Evolutionary conservation across 441 rosid species (phyloP).

Genomic region (Gossypium gossypioides): DNA sequence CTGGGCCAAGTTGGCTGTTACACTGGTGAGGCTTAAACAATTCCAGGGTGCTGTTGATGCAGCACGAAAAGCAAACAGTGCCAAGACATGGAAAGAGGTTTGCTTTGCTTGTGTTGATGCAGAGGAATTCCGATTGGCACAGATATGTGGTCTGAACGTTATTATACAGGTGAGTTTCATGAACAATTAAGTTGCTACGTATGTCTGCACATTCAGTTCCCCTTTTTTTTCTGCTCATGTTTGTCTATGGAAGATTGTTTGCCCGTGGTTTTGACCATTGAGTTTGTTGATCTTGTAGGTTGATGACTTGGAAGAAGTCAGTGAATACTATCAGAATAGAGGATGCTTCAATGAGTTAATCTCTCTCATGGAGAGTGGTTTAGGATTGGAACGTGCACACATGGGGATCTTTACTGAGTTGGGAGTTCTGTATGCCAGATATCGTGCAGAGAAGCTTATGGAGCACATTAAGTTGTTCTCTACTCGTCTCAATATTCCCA

Average conservation of each 20-base stretch:
- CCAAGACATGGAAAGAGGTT: conserved; percentile 98
- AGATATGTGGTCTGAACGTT: conserved; percentile 92
- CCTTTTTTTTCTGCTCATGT: neutral
- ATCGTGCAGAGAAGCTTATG: conserved; percentile 94
- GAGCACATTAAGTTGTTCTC: conserved; percentile 97
- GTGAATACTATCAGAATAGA: conserved; percentile 95
- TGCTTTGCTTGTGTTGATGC: conserved; percentile 99
- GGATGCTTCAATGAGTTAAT: conserved; percentile 95
- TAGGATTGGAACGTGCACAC: conserved; percentile 97
- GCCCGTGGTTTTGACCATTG: neutral
- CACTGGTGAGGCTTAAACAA: conserved; percentile 86
- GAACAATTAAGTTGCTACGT: neutral
- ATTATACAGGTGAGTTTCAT: conserved; percentile 63
- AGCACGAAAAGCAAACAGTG: conserved; percentile 97
- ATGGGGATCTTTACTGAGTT: conserved; percentile 98
- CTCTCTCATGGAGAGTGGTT: conserved; percentile 98
- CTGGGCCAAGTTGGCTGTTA: conserved; percentile 96
- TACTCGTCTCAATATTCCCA: conserved; percentile 95
- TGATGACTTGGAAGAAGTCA: conserved; percentile 96
- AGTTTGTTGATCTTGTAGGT: conserved; percentile 36
- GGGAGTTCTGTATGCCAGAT: conserved; percentile 97
- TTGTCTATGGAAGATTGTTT: neutral
- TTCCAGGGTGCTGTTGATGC: conserved; percentile 99
- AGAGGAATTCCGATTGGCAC: conserved; percentile 98
- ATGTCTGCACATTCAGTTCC: neutral